Conservation (phyloP, 2,329 filamentous ascomycete genomes). For the Pseudogymnoascus sp. region DNA sequence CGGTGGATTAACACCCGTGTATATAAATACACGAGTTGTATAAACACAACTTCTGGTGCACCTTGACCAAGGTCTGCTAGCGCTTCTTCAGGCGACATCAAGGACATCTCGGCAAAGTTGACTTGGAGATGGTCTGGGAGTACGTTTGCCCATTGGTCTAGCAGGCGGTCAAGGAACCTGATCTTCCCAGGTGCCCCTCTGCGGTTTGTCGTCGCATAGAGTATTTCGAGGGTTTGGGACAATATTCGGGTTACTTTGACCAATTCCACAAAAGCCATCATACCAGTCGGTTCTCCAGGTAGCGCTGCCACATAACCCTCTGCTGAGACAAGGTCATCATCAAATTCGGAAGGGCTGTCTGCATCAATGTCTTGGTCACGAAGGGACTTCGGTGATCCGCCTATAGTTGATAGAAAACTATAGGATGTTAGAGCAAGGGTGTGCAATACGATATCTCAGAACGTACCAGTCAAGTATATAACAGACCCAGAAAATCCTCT, state of each 20-base stretch:
- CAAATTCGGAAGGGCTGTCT: constrained; percentile 12
- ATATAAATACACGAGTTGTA: constrained; percentile 14
- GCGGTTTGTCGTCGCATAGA: constrained; percentile 15
- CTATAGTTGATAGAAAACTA: constrained; percentile 11
- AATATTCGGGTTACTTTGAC: constrained; percentile 14
- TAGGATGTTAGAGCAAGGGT: background rate
- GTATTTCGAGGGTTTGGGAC: constrained; percentile 14
- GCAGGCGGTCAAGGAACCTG: constrained; percentile 11
- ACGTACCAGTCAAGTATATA: constrained; percentile 16
- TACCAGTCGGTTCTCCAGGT: constrained; percentile 14
- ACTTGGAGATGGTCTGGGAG: constrained; percentile 16
- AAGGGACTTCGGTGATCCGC: constrained; percentile 15
- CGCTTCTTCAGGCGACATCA: constrained; percentile 8
- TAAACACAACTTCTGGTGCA: constrained; percentile 14
- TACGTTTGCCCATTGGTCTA: constrained; percentile 14
- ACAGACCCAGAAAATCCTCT: constrained; percentile 15
- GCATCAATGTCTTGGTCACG: constrained; percentile 14
- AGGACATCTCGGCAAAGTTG: background rate
- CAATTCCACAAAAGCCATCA: constrained; percentile 15
- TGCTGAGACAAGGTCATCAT: constrained; percentile 14
- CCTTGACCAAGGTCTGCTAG: background rate
- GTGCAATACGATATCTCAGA: background rate
- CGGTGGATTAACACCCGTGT: constrained; percentile 12
- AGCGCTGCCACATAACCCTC: constrained; percentile 11
- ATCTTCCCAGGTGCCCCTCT: constrained; percentile 15